These are phyloP conservation scores for Juglanconis sp. DNA, from an alignment of 2,329 filamentous ascomycete genomes.

Conservation along the genomic window DNA sequence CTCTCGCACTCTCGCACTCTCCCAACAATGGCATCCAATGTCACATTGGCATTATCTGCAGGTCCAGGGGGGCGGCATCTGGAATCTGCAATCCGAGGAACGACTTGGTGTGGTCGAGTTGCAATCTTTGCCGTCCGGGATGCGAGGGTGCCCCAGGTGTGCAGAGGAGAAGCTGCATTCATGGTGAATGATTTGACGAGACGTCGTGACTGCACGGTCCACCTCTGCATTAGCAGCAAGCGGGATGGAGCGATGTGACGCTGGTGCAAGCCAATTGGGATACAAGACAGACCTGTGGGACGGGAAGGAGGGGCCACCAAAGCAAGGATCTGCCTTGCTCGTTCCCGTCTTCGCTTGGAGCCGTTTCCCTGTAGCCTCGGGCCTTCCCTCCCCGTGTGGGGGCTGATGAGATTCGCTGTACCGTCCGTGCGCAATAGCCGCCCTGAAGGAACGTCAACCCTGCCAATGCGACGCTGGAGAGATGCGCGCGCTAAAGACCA, in stretches of 20 bases:
- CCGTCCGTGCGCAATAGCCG: constrained; percentile 1
- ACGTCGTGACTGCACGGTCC: neutral
- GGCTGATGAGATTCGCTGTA: neutral
- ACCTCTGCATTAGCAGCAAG: constrained; percentile 7
- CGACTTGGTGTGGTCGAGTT: neutral
- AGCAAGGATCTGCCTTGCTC: neutral
- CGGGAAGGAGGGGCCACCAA: constrained; percentile 10
- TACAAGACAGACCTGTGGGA: constrained; percentile 6
- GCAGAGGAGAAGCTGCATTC: neutral
- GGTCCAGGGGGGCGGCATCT: constrained; percentile 4
- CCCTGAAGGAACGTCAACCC: neutral
- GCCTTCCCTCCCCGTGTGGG: neutral
- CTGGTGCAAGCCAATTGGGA: constrained; percentile 5
- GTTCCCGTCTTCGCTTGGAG: neutral
- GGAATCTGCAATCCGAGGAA: neutral
- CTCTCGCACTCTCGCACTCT: neutral
- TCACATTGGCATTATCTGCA: constrained; percentile 1
- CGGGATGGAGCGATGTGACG: constrained; percentile 4
- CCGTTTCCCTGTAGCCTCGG: neutral
- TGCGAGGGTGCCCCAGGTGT: neutral
- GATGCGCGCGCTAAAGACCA: constrained; percentile 3
- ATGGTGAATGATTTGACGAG: constrained; percentile 6
- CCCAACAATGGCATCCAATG: neutral
- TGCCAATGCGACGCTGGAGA: neutral
- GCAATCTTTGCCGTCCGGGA: constrained; percentile 3